These are phyloP conservation scores for Trypethelium eluteriae DNA, from an alignment of 495 filamentous ascomycete species.

Conservation along the genomic window DNA sequence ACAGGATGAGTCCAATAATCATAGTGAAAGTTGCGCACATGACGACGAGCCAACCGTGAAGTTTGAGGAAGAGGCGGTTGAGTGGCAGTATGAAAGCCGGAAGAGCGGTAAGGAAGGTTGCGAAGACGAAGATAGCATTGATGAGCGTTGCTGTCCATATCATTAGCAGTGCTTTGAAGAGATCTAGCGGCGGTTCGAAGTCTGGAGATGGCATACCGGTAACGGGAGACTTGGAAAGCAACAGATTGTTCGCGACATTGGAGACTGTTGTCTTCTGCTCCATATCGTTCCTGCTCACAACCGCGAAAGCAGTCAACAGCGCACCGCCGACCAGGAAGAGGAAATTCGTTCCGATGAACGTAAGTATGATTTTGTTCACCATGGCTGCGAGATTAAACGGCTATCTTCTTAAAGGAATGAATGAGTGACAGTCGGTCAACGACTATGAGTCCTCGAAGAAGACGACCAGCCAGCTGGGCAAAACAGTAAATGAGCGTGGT, in stretches of 20 bases:
- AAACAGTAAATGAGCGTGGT: constrained; percentile 12
- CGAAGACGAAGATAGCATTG: constrained; percentile 58
- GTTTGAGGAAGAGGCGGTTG: constrained; percentile 37
- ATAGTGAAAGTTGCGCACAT: constrained; percentile 57
- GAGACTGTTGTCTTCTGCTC: constrained; percentile 40
- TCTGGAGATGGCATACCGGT: constrained; percentile 29
- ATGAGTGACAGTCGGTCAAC: constrained; percentile 13
- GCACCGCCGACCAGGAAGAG: constrained; percentile 58
- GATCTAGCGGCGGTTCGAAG: not conserved
- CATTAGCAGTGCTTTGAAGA: not conserved
- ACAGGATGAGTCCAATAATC: constrained; percentile 56
- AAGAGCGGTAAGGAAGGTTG: constrained; percentile 41
- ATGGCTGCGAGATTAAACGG: constrained; percentile 21
- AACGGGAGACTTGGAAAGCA: constrained; percentile 55
- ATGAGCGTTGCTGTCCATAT: constrained; percentile 49
- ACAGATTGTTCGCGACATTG: constrained; percentile 54
- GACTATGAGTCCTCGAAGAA: constrained; percentile 8
- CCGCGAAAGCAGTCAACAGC: constrained; percentile 54
- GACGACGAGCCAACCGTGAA: constrained; percentile 52
- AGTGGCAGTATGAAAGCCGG: constrained; percentile 33
- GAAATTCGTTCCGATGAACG: constrained; percentile 39
- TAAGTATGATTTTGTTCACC: constrained; percentile 29
- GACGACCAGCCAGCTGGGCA: constrained; percentile 46
- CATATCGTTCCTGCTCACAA: constrained; percentile 48
- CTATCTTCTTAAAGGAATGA: constrained; percentile 4